These are phyloP conservation scores for Syncephalastrum contaminatum DNA, from an alignment of 371 early-diverging fungal genomes.

Conservation along the genomic window DNA sequence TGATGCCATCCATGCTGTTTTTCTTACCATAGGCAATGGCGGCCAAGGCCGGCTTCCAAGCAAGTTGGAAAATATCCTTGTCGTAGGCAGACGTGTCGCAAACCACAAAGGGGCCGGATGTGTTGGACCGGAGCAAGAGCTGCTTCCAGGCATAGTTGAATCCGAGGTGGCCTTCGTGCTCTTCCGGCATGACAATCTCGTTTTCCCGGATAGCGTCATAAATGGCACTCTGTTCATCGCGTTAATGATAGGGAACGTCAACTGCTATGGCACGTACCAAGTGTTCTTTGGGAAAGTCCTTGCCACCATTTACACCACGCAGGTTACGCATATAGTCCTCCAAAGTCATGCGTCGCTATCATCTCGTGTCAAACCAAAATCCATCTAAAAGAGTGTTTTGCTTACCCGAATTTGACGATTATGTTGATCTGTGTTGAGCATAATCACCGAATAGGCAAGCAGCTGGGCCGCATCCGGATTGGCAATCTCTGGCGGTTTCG, in stretches of 20 bases:
- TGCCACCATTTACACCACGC: conserved; percentile 73
- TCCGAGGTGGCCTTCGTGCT: conserved; percentile 91
- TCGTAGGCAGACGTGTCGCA: conserved; percentile 60
- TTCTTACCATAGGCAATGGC: conserved; percentile 67
- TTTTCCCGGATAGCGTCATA: conserved; percentile 74
- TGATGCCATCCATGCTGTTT: neutral
- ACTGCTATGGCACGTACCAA: conserved; percentile 39
- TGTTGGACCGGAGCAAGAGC: conserved; percentile 59
- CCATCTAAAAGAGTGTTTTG: no score
- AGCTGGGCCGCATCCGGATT: conserved; percentile 76
- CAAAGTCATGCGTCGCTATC: conserved; percentile 75
- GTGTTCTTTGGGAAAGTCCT: conserved; percentile 72
- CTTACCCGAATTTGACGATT: conserved; percentile 77
- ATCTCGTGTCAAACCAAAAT: neutral
- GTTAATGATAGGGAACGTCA: neutral
- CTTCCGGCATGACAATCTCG: conserved; percentile 89
- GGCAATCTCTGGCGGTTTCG: conserved; percentile 63
- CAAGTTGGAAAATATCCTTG: conserved; percentile 61
- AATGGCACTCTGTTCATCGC: conserved; percentile 44
- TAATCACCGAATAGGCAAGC: conserved; percentile 85
- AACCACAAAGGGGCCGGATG: conserved; percentile 46
- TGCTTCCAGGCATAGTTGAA: conserved; percentile 96
- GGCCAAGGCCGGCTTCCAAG: conserved; percentile 64
- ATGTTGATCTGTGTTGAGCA: conserved; percentile 95
- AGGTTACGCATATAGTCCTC: conserved; percentile 84